These are phyloP conservation scores for Cylindrotheca fusiformis DNA, from an alignment of 108 stramenopile genomes.

Conservation along the genomic window DNA sequence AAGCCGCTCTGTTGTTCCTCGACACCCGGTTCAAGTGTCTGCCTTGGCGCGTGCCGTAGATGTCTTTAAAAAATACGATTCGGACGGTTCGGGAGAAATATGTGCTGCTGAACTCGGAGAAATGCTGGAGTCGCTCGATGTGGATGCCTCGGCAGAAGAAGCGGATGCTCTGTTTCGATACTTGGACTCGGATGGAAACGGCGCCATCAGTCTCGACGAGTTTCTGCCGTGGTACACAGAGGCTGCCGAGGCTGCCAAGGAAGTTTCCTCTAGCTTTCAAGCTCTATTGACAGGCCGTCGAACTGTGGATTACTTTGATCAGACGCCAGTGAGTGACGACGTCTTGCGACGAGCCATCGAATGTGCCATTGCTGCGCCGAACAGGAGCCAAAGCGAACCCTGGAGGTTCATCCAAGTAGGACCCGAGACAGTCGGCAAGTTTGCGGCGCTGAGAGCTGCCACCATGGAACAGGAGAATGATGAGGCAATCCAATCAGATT, in stretches of 20 bases:
- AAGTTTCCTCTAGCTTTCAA: slow-evolving; percentile 43
- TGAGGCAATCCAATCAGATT: slow-evolving; percentile 8
- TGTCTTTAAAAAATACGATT: slow-evolving; percentile 18
- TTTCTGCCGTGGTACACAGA: slow-evolving; percentile 67
- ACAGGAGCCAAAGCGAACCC: slow-evolving; percentile 56
- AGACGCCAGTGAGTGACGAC: slow-evolving; percentile 58
- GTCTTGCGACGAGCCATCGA: slow-evolving; percentile 58
- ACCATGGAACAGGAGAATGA: neutral
- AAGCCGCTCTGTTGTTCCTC: too few relatives aligned
- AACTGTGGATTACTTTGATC: slow-evolving; percentile 60
- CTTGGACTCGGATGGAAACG: slow-evolving; percentile 50
- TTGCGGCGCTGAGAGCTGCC: slow-evolving; percentile 39
- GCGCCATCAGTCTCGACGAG: slow-evolving; percentile 48
- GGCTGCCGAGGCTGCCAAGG: slow-evolving; percentile 53
- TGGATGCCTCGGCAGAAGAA: slow-evolving; percentile 54
- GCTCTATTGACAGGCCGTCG: slow-evolving; percentile 49
- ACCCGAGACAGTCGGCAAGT: slow-evolving; percentile 47
- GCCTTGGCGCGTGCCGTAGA: slow-evolving; percentile 20
- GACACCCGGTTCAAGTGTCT: too few relatives aligned
- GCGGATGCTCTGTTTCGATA: slow-evolving; percentile 53
- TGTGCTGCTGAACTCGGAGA: slow-evolving; percentile 2
- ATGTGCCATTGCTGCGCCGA: slow-evolving; percentile 73
- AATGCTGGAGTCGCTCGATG: slow-evolving; percentile 51
- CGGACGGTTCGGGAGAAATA: neutral
- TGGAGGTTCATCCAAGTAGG: slow-evolving; percentile 72